Evolutionary conservation across 2,329 filamentous ascomycete species (phyloP).

Genomic region (Xylariomycetidae sp.): DNA sequence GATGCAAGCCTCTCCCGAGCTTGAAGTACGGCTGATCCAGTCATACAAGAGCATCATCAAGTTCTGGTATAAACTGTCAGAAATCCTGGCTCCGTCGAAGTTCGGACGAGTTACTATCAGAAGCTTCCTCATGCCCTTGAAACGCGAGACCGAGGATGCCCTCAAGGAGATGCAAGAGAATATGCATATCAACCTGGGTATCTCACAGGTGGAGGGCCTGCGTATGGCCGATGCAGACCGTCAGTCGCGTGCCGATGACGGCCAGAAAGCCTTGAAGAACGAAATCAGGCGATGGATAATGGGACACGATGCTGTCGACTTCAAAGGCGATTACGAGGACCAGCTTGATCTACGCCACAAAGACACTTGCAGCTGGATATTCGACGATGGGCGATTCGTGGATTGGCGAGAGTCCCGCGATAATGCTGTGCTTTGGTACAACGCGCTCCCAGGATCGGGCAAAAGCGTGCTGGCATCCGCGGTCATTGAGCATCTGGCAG

Average conservation of each 20-base stretch:
- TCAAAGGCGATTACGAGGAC: slow-evolving; percentile 4
- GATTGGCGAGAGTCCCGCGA: slow-evolving; percentile 8
- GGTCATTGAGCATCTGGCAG: slow-evolving; percentile 5
- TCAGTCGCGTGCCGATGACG: slow-evolving; percentile 2
- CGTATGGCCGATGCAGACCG: slow-evolving; percentile 3
- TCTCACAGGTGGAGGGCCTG: slow-evolving; percentile 4
- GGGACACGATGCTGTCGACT: slow-evolving; percentile 4
- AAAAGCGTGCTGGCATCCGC: slow-evolving; percentile 10
- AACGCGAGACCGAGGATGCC: slow-evolving; percentile 7
- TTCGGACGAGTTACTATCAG: slow-evolving; percentile 3
- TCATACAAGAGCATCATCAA: slow-evolving; percentile 9
- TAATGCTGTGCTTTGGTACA: slow-evolving; percentile 9
- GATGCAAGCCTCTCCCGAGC: slow-evolving; percentile 3
- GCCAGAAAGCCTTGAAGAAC: slow-evolving; percentile 4
- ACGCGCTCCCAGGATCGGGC: slow-evolving; percentile 8
- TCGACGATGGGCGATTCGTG: slow-evolving; percentile 4
- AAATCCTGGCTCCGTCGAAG: slow-evolving; percentile 5
- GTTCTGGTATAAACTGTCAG: slow-evolving; percentile 8
- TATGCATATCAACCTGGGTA: slow-evolving; percentile 8
- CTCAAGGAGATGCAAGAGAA: slow-evolving; percentile 7
- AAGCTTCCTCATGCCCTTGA: slow-evolving; percentile 5
- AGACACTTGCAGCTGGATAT: slow-evolving; percentile 5
- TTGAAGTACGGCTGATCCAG: slow-evolving; percentile 3
- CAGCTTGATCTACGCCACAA: slow-evolving; percentile 5
- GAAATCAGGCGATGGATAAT: slow-evolving; percentile 7